Conservation (phyloP, 805 yeast species). For the Alloascoidea africana region DNA sequence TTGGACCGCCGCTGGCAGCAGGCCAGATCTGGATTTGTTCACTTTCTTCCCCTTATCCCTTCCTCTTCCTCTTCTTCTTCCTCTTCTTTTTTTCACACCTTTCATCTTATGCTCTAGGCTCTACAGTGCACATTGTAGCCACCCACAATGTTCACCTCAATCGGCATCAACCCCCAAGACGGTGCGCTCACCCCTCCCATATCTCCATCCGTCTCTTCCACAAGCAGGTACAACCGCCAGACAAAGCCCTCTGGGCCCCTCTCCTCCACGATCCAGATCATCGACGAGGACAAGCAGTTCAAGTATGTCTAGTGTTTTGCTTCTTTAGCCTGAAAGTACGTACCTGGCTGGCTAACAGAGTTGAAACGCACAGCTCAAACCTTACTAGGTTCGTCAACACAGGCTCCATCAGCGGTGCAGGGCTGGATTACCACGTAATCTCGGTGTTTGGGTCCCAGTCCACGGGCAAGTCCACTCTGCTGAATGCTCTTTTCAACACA, state of each 20-base stretch:
- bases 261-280: constrained; percentile 29
- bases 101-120: no score
- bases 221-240: constrained; percentile 4
- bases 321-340: neutral
- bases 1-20: no score
- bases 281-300: constrained; percentile 35
- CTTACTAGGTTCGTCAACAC: constrained; percentile 19
- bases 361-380: no score
- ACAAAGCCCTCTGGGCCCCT: neutral
- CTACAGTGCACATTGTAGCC: no score
- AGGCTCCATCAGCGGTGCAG: constrained; percentile 26
- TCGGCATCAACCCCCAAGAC: neutral
- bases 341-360: constrained; percentile 1
- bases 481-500: constrained; percentile 78
- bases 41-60: no score
- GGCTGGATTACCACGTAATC: constrained; percentile 72
- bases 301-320: constrained; percentile 15
- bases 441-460: constrained; percentile 96
- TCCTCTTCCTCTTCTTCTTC: neutral
- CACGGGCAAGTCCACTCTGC: constrained; percentile 87
- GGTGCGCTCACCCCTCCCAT: constrained; percentile 7
- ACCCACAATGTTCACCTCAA: neutral
- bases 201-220: neutral
- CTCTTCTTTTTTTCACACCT: no score
- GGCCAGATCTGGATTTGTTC: no score